Evolutionary conservation across 306 rosid species (phyloP).

Genomic region (Spatholobus suberectus): DNA sequence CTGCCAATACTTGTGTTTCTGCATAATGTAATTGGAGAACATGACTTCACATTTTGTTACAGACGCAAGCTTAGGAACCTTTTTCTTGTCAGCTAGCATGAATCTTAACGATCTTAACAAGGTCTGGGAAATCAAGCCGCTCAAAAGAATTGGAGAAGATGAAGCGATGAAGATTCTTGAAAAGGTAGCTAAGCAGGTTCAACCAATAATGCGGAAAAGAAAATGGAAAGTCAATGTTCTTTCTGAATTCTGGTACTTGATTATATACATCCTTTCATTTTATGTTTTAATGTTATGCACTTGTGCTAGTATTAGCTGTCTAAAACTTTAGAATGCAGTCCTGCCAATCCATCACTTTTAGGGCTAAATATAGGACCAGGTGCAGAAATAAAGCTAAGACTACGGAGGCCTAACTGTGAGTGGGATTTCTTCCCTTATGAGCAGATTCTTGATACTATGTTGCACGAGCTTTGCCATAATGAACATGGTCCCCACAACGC

Average conservation of each 20-base stretch:
- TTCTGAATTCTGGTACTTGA: slow-evolving; percentile 62
- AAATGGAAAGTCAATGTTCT: slow-evolving; percentile 64
- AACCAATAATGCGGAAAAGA: slow-evolving; percentile 62
- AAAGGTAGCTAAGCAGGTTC: slow-evolving; percentile 61
- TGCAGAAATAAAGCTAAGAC: slow-evolving; percentile 61
- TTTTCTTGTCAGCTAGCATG: slow-evolving; percentile 30
- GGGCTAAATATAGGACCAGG: slow-evolving; percentile 67
- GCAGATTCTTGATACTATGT: slow-evolving; percentile 69
- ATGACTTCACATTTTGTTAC: no score
- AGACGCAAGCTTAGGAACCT: no score
- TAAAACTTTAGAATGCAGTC: slow-evolving; percentile 51
- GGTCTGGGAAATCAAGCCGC: slow-evolving; percentile 68
- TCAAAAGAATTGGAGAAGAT: slow-evolving; percentile 60
- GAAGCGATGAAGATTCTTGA: slow-evolving; percentile 60
- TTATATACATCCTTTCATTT: not conserved
- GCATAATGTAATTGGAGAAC: no score
- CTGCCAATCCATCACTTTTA: slow-evolving; percentile 61
- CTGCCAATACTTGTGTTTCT: no score
- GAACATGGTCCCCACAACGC: slow-evolving; percentile 64
- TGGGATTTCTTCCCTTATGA: slow-evolving; percentile 70
- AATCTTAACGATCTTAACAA: slow-evolving; percentile 70
- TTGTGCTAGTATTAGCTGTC: not conserved
- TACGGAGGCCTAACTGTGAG: slow-evolving; percentile 55
- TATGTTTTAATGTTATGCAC: not conserved
- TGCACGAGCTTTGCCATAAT: slow-evolving; percentile 72